Base-by-base conservation (phyloP, 2,329 filamentous ascomycete genomes). In the Fusarium sp. region DNA sequence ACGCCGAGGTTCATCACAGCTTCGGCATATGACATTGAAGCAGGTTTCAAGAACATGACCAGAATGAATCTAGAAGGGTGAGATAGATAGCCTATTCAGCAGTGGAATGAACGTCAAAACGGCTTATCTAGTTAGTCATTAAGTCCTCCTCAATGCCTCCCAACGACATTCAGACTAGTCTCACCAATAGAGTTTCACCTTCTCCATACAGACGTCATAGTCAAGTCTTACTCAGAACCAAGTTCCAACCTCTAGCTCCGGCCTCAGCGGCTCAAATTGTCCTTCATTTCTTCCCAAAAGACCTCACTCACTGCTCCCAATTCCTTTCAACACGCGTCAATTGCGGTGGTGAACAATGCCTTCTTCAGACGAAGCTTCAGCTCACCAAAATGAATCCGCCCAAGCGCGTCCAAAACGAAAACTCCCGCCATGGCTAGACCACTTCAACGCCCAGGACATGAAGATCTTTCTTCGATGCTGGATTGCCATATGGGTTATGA, bases 401-500 rank as follows among this genome's bases (percentile, higher is more conserved):
- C 34, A 36, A 18, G 34, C 34, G 34, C 34, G 34, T 36, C 17
- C 34, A 2, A 39, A 28, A 7, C 63, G 66, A 11, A 68, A 66
- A 24, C 55, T 81, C n/a, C 81, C 81, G 7, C 51, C 74, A 34
- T 84, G 81, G 82, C 76, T 84, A 11, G 78, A 86, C 34, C 87
- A 87, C 70, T 84, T 87, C 81, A 88, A 87, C 66, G 68, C 68
- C 4, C 81, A 81, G 51, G 86, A 87, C 56, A 76, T 87, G 57
- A 87, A 87, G 67, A 80, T 82, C 34, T 75, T 86, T 8, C 81
- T 87, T 42, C 84, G 86, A 66, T 88, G 86, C 75, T 84, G 81
- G 68, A 76, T 82, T 3, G 86, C 86, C 3, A 81, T 80, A 26
- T 88, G 86, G 86, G 80, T 84, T 8, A 81, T 83, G 9, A 81